phyloP scores from a whole-genome alignment of 257 asterid species.

The Fraxinus excelsior region DNA sequence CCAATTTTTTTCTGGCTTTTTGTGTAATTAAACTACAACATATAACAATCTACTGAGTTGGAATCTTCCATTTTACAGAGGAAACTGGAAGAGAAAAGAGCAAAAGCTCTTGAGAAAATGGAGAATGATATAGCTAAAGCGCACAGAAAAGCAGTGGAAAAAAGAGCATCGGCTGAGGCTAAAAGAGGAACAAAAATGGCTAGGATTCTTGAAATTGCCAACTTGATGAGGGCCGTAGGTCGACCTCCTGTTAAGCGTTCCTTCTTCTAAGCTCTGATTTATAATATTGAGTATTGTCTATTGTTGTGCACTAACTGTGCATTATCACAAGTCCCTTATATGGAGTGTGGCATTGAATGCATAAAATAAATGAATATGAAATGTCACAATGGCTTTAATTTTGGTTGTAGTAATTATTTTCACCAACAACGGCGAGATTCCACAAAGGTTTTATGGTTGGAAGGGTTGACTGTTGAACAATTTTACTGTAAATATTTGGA shows the following conservation, averaged over 20 bases:
- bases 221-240: constrained; percentile 90
- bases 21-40: too few species aligned
- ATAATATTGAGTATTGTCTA: neutral
- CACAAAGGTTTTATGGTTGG: neutral
- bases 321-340: neutral
- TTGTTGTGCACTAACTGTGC: neutral
- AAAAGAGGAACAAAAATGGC: constrained; percentile 93
- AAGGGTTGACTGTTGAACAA: neutral
- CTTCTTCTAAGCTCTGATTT: constrained; percentile 51
- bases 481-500: neutral
- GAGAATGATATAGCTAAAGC: constrained; percentile 94
- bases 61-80: constrained; percentile 44
- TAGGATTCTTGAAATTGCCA: constrained; percentile 65
- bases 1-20: too few species aligned
- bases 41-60: too few species aligned
- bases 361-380: neutral
- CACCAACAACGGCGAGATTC: neutral
- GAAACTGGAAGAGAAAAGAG: constrained; percentile 87
- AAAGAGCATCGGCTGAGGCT: constrained; percentile 88
- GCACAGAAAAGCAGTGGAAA: constrained; percentile 88
- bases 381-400: neutral
- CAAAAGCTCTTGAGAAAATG: constrained; percentile 88
- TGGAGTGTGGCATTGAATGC: neutral
- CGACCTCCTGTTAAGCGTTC: constrained; percentile 81
- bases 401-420: neutral